phyloP scores from a whole-genome alignment of 2,329 filamentous ascomycete species.

The Fusarium goolgardi region DNA sequence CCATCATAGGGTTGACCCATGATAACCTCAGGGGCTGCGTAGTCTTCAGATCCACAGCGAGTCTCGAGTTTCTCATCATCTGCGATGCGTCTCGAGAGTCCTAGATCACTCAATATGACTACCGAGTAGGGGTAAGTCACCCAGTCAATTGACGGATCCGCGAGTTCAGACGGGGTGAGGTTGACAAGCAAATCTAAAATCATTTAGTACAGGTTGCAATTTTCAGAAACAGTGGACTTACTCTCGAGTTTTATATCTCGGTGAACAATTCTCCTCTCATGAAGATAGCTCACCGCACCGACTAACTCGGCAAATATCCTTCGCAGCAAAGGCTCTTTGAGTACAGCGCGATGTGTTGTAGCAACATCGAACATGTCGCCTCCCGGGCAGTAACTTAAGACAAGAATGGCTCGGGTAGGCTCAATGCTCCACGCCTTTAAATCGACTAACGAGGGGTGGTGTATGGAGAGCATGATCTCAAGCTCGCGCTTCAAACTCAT shows the following conservation, averaged over 20 bases:
- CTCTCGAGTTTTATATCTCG: conserved; percentile 97
- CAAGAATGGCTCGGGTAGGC: conserved; percentile 81
- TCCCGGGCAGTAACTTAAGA: conserved; percentile 91
- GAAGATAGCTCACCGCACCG: conserved; percentile 85
- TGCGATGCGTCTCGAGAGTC: conserved; percentile 85
- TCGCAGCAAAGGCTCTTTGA: conserved; percentile 77
- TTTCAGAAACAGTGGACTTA: conserved; percentile 59
- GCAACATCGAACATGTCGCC: conserved; percentile 96
- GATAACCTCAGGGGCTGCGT: conserved; percentile 94
- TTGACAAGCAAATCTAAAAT: conserved; percentile 88
- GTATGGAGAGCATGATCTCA: conserved; percentile 89
- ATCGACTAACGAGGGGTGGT: conserved; percentile 90
- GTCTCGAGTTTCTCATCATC: conserved; percentile 92
- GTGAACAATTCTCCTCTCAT: conserved; percentile 88
- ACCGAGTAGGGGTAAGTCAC: conserved; percentile 82
- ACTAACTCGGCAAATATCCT: conserved; percentile 93
- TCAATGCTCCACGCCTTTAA: conserved; percentile 93
- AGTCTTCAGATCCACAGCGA: conserved; percentile 95
- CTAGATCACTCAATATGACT: conserved; percentile 90
- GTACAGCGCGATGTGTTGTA: conserved; percentile 73
- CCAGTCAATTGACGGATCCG: conserved; percentile 74
- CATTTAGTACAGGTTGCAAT: conserved; percentile 9
- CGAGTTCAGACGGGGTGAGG: conserved; percentile 74
- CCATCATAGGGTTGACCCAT: conserved; percentile 96
- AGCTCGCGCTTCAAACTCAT: conserved; percentile 94